phyloP scores from a whole-genome alignment of 441 rosid species.

The Omphalea diandra region DNA sequence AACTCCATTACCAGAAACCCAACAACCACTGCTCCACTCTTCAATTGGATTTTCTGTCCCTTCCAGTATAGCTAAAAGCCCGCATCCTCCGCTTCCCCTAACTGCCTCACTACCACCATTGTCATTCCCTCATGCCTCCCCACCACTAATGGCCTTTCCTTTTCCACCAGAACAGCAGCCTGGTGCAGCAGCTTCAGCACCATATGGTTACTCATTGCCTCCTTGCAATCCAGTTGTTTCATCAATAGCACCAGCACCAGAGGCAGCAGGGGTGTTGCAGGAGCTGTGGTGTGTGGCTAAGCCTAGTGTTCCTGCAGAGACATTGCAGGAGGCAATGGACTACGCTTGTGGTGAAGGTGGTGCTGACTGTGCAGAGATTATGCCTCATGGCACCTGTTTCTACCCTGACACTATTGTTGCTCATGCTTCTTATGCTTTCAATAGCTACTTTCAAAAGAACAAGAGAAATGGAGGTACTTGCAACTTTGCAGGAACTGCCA shows the following conservation, averaged over 20 bases:
- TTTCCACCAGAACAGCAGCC: conserved; percentile 38
- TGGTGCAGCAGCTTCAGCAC: conserved; percentile 26
- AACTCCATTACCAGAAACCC: conserved; percentile 47
- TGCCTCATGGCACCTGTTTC: conserved; percentile 55
- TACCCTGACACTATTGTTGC: conserved; percentile 71
- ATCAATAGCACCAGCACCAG: conserved; percentile 50
- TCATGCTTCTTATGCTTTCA: conserved; percentile 93
- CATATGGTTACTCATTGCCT: conserved; percentile 38
- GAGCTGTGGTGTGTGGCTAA: conserved; percentile 90
- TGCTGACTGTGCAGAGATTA: conserved; percentile 68
- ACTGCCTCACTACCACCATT: conserved; percentile 31
- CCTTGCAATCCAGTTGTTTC: conserved; percentile 48
- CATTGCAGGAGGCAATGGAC: conserved; percentile 68
- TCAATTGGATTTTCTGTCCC: conserved; percentile 53
- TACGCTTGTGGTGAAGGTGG: conserved; percentile 86
- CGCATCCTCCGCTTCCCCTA: conserved; percentile 30
- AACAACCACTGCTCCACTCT: conserved; percentile 44
- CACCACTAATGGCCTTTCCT: conserved; percentile 27
- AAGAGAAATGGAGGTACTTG: conserved; percentile 66
- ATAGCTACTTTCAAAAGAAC: conserved; percentile 74
- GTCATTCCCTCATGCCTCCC: conserved; percentile 16
- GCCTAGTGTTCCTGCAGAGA: conserved; percentile 53
- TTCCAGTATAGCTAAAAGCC: conserved; percentile 40
- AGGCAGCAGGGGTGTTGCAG: conserved; percentile 26
- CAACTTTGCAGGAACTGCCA: conserved; percentile 82